Conservation (phyloP, 2,329 filamentous ascomycete genomes). For the Pseudopyrenochaeta lycopersici region DNA sequence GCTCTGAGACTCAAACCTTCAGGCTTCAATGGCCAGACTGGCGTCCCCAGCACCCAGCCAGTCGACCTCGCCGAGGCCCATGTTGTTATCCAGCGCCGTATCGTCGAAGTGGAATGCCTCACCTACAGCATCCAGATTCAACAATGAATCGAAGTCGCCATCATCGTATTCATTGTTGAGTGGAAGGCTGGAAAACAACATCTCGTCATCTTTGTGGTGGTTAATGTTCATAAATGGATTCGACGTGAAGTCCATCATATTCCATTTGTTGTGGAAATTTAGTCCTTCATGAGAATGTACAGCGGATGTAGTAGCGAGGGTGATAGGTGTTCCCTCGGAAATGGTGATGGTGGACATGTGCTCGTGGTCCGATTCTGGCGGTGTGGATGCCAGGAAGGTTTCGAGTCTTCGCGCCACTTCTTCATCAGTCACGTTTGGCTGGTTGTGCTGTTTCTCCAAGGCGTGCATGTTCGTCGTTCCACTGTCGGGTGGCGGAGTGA, state of each 20-base stretch:
- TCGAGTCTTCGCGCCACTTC: conserved; percentile 58
- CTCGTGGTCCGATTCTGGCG: conserved; percentile 55
- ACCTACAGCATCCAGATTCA: conserved; percentile 53
- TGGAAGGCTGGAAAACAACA: conserved; percentile 45
- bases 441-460: conserved; percentile 39
- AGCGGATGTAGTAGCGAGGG: conserved; percentile 13
- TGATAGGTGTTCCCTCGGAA: conserved; percentile 27
- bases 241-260: conserved; percentile 20
- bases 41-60: conserved; percentile 25
- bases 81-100: conserved; percentile 22
- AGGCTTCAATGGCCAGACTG: conserved; percentile 17
- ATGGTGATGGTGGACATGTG: conserved; percentile 41
- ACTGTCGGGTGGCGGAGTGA: conserved; percentile 54
- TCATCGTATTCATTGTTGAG: conserved; percentile 51
- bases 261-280: conserved; percentile 28
- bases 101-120: conserved; percentile 49
- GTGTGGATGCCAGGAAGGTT: conserved; percentile 60
- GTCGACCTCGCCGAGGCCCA: conserved; percentile 19
- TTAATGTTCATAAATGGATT: conserved; percentile 38
- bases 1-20: neutral
- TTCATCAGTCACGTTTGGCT: conserved; percentile 52
- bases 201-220: conserved; percentile 46
- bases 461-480: conserved; percentile 45
- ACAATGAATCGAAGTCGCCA: conserved; percentile 50
- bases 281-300: conserved; percentile 7